Evolutionary conservation across 2,329 filamentous ascomycete species (phyloP).

Genomic region (Colletotrichum spinosum): DNA sequence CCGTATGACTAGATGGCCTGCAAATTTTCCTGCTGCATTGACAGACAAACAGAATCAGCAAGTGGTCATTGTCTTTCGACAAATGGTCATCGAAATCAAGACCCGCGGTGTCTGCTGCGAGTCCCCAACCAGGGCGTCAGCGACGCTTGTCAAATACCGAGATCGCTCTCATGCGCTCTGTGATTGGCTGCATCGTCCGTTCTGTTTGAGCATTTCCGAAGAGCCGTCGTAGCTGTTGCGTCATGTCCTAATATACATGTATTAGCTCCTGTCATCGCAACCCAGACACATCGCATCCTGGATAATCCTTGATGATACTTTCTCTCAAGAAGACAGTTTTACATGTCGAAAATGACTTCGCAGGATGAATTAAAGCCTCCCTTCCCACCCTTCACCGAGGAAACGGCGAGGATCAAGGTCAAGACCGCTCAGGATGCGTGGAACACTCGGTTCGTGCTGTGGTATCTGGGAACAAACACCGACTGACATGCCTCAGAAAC

Average conservation of each 20-base stretch:
- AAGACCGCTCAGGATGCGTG: conserved; percentile 86
- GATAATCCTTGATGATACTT: not conserved
- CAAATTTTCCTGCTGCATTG: not conserved
- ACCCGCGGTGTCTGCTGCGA: conserved; percentile 28
- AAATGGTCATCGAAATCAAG: conserved; percentile 1
- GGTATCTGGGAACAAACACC: not conserved
- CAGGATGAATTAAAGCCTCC: conserved; percentile 50
- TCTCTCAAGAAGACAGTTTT: not conserved
- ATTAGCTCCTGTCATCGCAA: not conserved
- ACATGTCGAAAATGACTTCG: conserved; percentile 12
- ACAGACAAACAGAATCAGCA: not conserved
- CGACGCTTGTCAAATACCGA: conserved; percentile 28
- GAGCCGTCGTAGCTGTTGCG: not conserved
- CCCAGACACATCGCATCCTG: not conserved
- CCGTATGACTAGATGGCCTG: not conserved
- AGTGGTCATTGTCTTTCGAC: not conserved
- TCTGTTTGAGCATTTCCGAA: not conserved
- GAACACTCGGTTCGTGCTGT: conserved; percentile 75
- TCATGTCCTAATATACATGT: not conserved
- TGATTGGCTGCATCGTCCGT: conserved; percentile 26
- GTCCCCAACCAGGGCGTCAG: conserved; percentile 5
- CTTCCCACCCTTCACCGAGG: conserved; percentile 77
- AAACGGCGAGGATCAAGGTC: conserved; percentile 80
- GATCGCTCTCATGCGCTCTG: not conserved
- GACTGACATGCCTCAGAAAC: conserved; percentile 58